Evolutionary conservation across 345 rosid species (phyloP), one percentile per base, ranked within the genome.

Genomic region (Clarkia xantiana): DNA sequence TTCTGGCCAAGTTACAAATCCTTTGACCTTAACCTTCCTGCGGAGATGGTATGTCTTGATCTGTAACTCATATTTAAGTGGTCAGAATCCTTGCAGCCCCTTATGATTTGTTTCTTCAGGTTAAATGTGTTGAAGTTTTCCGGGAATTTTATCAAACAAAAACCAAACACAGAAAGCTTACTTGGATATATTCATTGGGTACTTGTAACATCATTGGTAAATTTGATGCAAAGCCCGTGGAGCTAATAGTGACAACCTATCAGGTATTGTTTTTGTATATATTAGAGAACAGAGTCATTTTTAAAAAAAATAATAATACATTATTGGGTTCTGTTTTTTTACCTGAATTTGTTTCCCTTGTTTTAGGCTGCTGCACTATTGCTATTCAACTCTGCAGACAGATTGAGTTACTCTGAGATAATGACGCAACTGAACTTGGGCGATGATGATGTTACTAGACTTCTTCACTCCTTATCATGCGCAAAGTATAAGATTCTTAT

Each of bases 1-100:
- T 84, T 78, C 56, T 88, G 97, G 97, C 97, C 95, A 39, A 84
- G 81, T 59, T 88, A 80, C 67, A 84, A 88, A 48, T 78, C 95
- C 38, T 78, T 76, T 53, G 84, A 84, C 72, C 69, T 82, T 42
- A 88, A 75, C 48, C 87, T 82, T 34, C 93, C 97, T 1, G 65
- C 65, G 18, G 95, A 84, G 71, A 84, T 84, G 93, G 97, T 84
- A 71, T 38, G 55, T 18, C 0, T 11, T 17, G 41, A 18, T 4
- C 11, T 20, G 16, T 13, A 14, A 53, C 29, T 18, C 8, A 17
- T 11, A 9, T 0, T 36, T 2, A 10, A 11, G 19, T 14, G 18
- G 1, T 44, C 2, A 9, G 18, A 11, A 10, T 17, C 15, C 38
- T 14, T 14, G 23, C 23, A 18, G 9, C 5, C 11, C 6, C 51